Evolutionary conservation across 2,329 filamentous ascomycete species (phyloP), one percentile per base, ranked within the genome.

Genomic region (Salinomyces thailandicus): DNA sequence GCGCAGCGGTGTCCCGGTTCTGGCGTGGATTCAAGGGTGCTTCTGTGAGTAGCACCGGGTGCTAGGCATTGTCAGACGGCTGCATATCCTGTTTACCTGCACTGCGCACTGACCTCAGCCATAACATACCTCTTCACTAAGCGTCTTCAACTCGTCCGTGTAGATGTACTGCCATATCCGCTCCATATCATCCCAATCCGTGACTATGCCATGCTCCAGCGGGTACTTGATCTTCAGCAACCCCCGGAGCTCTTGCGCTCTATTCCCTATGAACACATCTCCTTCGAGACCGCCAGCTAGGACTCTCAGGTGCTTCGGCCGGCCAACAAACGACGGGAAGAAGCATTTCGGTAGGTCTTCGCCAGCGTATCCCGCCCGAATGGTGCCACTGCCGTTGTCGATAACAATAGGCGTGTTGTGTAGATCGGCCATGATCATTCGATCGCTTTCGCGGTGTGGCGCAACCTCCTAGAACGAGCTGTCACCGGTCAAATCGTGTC

Each of bases 141-240:
- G 72, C 33, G 89, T 94, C 69, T 95, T 96, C 53, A 98, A 63
- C 46, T 93, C 91, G 57, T 95, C 89, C 39, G 84, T 84, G 61
- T 96, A 98, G 36, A 98, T 86, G 57, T 93, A 91, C 54, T 93
- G 84, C 91, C 91, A 98, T 64, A 98, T 98, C 67, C 85, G 79
- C 69, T 98, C 91, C 91, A 98, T 98, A 58, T 98, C 91, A 59
- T 96, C 91, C 91, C 91, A 98, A 63, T 98, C 86, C 50, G 91
- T 98, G 45, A 98, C 91, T 54, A 98, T 93, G 51, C 91, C 91
- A 61, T 98, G 91, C 66, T 96, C 91, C 37, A 98, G 68, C 30
- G 91, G 91, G 60, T 96, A 96, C 48, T 79, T 75, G 53, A 98
- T 95, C 73, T 96, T 98, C 51, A 98, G 72, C 43, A 98, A 68